Evolutionary conservation across 495 filamentous ascomycete genomes (phyloP).

Genomic region (Jackrogersella minutella): DNA sequence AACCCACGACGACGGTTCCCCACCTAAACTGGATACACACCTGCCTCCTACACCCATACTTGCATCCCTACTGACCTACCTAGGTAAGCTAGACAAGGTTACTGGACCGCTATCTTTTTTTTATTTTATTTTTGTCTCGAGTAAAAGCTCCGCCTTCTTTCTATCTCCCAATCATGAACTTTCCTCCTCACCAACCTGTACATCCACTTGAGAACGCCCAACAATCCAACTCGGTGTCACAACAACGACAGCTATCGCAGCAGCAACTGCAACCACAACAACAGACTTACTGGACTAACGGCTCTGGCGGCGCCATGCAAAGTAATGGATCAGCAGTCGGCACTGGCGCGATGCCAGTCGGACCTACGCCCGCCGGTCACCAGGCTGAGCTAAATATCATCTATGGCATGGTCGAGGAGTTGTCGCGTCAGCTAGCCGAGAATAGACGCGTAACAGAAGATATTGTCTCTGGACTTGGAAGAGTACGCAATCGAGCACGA

Average conservation of each 20-base stretch:
- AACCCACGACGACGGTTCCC: not conserved
- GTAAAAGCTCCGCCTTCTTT: not conserved
- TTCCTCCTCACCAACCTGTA: constrained; percentile 5
- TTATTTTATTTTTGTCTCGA: too few species aligned
- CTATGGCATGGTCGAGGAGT: constrained; percentile 81
- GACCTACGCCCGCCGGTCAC: constrained; percentile 80
- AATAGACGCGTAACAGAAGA: constrained; percentile 79
- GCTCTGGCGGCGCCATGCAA: constrained; percentile 54
- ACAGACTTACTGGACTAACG: constrained; percentile 60
- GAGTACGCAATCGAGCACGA: constrained; percentile 58
- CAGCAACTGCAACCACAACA: constrained; percentile 42
- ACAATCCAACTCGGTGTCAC: not conserved
- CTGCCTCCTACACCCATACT: too few species aligned
- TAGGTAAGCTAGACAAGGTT: not conserved
- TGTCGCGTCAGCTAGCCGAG: constrained; percentile 76
- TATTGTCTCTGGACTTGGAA: constrained; percentile 71
- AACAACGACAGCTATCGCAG: constrained; percentile 18
- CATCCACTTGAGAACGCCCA: constrained; percentile 19
- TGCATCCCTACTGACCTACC: not conserved
- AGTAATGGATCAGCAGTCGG: constrained; percentile 63
- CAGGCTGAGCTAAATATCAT: constrained; percentile 89
- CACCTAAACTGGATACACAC: constrained; percentile 8
- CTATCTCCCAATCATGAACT: constrained; percentile 20
- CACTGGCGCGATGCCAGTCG: constrained; percentile 50
- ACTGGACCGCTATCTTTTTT: not conserved